Evolutionary conservation across 768 basidiomycete species (phyloP).

Genomic region (Lanmaoa rubissima): DNA sequence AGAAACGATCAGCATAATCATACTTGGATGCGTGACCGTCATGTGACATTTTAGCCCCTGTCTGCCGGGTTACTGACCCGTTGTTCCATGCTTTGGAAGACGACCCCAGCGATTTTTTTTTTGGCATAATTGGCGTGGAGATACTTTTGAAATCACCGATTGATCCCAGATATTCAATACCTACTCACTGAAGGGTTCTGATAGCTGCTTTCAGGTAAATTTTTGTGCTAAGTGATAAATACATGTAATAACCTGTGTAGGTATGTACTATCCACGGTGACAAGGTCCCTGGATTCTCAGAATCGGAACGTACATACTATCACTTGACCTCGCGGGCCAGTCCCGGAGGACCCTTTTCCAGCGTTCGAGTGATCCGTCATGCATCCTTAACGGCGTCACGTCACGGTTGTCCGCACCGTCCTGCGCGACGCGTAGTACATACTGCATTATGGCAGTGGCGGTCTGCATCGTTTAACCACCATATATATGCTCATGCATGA

Average conservation of each 20-base stretch:
- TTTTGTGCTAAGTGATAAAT: not conserved
- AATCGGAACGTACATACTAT: no score
- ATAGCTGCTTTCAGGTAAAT: not conserved
- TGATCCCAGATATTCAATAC: not conserved
- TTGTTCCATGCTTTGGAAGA: not conserved
- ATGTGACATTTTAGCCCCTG: slow-evolving; percentile 14
- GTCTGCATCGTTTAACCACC: no score
- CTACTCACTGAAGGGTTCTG: not conserved
- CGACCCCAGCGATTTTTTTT: no score
- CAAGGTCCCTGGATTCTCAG: not conserved
- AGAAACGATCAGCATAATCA: slow-evolving; percentile 8
- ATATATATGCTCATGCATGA: not conserved
- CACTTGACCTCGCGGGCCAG: no score
- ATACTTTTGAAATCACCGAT: not conserved
- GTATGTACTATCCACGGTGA: not conserved
- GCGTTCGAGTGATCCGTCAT: not conserved
- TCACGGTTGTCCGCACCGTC: not conserved
- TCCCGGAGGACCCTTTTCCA: no score
- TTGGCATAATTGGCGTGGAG: not conserved
- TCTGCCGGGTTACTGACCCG: not conserved
- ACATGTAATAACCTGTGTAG: not conserved
- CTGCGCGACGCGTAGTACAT: not conserved
- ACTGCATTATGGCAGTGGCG: no score
- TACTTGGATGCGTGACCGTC: not conserved
- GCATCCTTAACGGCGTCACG: not conserved